A percentile compares a stretch with the other conserved stretches of the same genome.
phyloP scores from a whole-genome alignment of 192 early-diverging fungal species.

The Linnemannia hyalina region DNA sequence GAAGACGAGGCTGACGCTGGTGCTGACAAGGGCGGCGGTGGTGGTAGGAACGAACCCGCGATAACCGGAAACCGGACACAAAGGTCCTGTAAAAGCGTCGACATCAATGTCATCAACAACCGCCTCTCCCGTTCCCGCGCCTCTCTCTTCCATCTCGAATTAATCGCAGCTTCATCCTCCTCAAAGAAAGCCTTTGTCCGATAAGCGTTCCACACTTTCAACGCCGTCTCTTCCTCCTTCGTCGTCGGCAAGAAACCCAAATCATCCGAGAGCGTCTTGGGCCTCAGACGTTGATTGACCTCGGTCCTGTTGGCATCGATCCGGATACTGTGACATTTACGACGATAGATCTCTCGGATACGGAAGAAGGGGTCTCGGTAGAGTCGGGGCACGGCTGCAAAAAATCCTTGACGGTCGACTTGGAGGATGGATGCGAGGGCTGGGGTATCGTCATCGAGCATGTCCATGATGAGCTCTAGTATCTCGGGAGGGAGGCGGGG shows the following conservation, averaged over 20 bases:
- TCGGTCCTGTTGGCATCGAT: neutral
- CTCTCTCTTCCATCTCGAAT: neutral
- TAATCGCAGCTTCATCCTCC: neutral
- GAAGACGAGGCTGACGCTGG: neutral
- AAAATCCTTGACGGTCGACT: constrained; percentile 38
- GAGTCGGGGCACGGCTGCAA: constrained; percentile 18
- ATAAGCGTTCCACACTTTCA: neutral
- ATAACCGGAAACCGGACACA: constrained; percentile 17
- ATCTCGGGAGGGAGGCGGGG: constrained; percentile 19
- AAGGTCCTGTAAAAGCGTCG: constrained; percentile 4
- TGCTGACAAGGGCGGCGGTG: neutral
- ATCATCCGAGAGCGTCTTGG: neutral
- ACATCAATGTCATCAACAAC: constrained; percentile 13
- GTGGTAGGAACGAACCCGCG: neutral
- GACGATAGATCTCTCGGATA: constrained; percentile 7
- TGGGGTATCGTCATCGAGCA: constrained; percentile 13
- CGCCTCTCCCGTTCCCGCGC: constrained; percentile 1
- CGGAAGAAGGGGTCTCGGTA: constrained; percentile 27
- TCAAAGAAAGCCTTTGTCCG: neutral
- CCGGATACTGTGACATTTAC: constrained; percentile 3
- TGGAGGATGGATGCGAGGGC: constrained; percentile 26
- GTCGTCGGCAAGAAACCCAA: neutral
- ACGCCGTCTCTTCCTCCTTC: neutral
- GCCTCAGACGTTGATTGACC: neutral
- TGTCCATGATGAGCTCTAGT: constrained; percentile 17